Evolutionary conservation across 2,329 filamentous ascomycete genomes (phyloP).

Genomic region (Cryphonectria parasitica): DNA sequence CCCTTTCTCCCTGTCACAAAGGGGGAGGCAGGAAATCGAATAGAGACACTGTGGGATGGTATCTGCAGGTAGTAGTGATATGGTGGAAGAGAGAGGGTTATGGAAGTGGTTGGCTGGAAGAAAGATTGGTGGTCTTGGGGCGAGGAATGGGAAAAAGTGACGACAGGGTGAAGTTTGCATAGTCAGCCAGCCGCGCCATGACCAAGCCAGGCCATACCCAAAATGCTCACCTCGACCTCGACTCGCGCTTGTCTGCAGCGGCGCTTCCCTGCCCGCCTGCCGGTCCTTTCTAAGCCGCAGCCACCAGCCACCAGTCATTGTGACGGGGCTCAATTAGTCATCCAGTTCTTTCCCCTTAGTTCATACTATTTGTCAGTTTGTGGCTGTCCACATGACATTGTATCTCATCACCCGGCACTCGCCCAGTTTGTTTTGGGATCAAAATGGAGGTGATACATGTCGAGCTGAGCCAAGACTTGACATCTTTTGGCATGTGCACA

Average conservation of each 20-base stretch:
- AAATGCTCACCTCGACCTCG: background rate
- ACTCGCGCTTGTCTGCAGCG: background rate
- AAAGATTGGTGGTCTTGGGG: background rate
- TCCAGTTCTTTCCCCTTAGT: background rate
- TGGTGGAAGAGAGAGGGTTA: background rate
- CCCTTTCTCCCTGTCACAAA: background rate
- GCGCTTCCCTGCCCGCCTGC: background rate
- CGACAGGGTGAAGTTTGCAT: conserved; percentile 16
- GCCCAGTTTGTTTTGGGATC: background rate
- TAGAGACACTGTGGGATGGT: background rate
- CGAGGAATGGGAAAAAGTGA: conserved; percentile 3
- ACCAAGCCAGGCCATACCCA: background rate
- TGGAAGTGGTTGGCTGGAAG: background rate
- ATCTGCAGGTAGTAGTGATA: background rate
- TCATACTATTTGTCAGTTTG: background rate
- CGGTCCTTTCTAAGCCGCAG: background rate
- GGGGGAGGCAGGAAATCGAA: background rate
- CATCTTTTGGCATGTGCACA: no score
- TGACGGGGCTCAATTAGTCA: conserved; percentile 1
- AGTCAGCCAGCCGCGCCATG: conserved; percentile 6
- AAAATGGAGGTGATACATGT: background rate
- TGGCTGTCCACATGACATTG: background rate
- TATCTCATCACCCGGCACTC: background rate
- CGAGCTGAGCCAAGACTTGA: background rate
- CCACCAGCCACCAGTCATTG: background rate